These are phyloP conservation scores for Pestalotiopsis sp. DNA, from an alignment of 2,329 filamentous ascomycete genomes.

Conservation along the genomic window DNA sequence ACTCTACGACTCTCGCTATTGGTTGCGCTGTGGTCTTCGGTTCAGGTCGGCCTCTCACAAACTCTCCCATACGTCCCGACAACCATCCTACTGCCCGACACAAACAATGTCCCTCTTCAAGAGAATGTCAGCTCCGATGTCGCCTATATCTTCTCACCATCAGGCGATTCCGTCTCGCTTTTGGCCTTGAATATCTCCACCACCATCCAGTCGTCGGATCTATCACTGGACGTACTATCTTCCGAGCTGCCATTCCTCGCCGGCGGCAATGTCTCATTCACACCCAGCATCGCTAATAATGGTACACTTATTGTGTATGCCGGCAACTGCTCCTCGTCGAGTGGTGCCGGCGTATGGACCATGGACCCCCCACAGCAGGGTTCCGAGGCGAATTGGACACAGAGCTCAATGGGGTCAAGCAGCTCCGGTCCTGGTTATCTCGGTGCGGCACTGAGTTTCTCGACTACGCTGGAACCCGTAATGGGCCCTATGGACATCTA, in stretches of 20 bases:
- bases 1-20: slow-evolving; percentile 25
- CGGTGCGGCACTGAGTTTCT: slow-evolving; percentile 67
- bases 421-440: slow-evolving; percentile 52
- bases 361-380: slow-evolving; percentile 54
- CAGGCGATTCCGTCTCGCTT: slow-evolving; percentile 52
- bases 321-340: slow-evolving; percentile 67
- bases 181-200: slow-evolving; percentile 68
- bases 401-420: slow-evolving; percentile 30
- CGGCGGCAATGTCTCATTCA: slow-evolving; percentile 60
- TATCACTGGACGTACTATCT: slow-evolving; percentile 52
- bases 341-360: slow-evolving; percentile 66
- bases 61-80: slow-evolving; percentile 78
- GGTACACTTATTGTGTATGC: slow-evolving; percentile 75
- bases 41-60: slow-evolving; percentile 38
- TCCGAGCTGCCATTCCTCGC: slow-evolving; percentile 65
- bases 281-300: slow-evolving; percentile 66
- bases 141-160: slow-evolving; percentile 72
- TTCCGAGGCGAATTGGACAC: slow-evolving; percentile 43
- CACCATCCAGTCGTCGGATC: slow-evolving; percentile 50
- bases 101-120: slow-evolving; percentile 43
- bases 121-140: slow-evolving; percentile 42
- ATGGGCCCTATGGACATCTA: slow-evolving; percentile 64
- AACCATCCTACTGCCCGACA: slow-evolving; percentile 62
- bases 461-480: slow-evolving; percentile 57
- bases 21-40: slow-evolving; percentile 20